These are phyloP conservation scores for Echites panduratus DNA, from an alignment of 257 asterid genomes.

Conservation along the genomic window DNA sequence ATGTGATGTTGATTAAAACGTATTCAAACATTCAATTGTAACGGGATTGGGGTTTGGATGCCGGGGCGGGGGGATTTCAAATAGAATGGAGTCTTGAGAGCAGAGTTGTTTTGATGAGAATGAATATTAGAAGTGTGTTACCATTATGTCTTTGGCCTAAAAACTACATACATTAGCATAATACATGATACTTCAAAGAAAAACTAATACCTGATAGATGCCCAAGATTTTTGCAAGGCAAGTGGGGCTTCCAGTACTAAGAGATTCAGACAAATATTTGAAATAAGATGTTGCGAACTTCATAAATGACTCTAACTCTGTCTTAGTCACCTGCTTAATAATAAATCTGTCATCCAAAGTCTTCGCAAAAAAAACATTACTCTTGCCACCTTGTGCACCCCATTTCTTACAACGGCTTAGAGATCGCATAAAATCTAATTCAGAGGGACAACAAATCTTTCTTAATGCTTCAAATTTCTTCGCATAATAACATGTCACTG, in stretches of 20 bases:
- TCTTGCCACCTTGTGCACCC: slow-evolving; percentile 91
- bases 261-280: slow-evolving; percentile 58
- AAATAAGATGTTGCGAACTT: slow-evolving; percentile 66
- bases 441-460: slow-evolving; percentile 50
- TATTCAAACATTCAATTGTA: no score
- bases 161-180: neutral
- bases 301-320: slow-evolving; percentile 70
- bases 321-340: slow-evolving; percentile 73
- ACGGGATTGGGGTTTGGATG: no score
- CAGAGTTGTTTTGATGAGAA: no score
- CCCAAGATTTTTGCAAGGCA: slow-evolving; percentile 82
- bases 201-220: slow-evolving; percentile 63
- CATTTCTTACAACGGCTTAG: slow-evolving; percentile 78
- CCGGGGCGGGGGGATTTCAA: neutral
- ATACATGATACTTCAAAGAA: neutral
- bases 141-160: neutral
- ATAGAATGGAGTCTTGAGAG: neutral
- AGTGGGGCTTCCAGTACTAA: slow-evolving; percentile 58
- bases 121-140: no score
- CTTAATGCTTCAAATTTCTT: slow-evolving; percentile 69
- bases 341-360: slow-evolving; percentile 74
- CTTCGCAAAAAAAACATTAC: slow-evolving; percentile 73
- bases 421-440: slow-evolving; percentile 60
- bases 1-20: neutral
- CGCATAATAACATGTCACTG: slow-evolving; percentile 67